phyloP scores from a whole-genome alignment of 257 asterid genomes.

The Ballota nigra region DNA sequence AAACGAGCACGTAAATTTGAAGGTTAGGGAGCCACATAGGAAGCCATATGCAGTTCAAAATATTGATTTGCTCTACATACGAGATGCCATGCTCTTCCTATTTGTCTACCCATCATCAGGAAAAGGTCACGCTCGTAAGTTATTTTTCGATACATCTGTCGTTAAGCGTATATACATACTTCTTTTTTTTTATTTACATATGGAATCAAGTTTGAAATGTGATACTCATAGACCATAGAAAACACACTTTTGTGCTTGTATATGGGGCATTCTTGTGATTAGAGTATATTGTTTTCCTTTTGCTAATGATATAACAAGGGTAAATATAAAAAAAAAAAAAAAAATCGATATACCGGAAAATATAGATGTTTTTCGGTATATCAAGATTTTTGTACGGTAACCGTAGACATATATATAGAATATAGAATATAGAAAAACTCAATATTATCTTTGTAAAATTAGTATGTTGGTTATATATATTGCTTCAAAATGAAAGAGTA shows the following conservation, averaged over 20 bases:
- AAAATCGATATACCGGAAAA: too few species aligned
- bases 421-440: too few species aligned
- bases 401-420: too few species aligned
- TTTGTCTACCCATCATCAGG: neutral
- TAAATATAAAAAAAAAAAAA: too few species aligned
- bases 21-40: neutral
- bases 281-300: neutral
- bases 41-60: neutral
- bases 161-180: neutral
- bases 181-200: neutral
- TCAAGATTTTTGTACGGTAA: too few species aligned
- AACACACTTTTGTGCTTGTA: conserved; percentile 3
- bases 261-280: neutral
- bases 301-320: too few species aligned
- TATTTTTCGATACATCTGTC: conserved; percentile 2
- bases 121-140: neutral
- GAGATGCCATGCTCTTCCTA: neutral
- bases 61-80: neutral
- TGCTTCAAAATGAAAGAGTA: too few species aligned
- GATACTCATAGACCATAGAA: neutral
- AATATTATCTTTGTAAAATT: too few species aligned
- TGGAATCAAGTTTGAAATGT: conserved; percentile 1
- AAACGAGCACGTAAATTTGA: conserved; percentile 3
- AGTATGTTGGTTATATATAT: too few species aligned
- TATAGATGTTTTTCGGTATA: too few species aligned